phyloP scores from a whole-genome alignment of 352 stramenopile species.

The Phytopythium chamaehyphon region DNA sequence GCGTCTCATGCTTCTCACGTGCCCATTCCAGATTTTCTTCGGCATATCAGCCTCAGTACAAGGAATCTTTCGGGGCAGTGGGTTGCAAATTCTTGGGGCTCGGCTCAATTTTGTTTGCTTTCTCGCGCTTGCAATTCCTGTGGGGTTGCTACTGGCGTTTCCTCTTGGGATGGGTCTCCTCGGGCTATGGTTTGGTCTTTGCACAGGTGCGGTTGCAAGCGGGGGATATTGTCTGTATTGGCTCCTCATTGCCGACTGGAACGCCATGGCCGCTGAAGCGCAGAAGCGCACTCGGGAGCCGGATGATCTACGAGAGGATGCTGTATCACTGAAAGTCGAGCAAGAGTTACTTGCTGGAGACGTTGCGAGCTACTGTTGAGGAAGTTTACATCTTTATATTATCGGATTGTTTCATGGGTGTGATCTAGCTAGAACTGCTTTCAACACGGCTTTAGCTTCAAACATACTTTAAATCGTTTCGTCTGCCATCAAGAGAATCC shows the following conservation, averaged over 20 bases:
- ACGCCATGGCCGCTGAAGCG: slow-evolving; percentile 52
- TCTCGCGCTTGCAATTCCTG: slow-evolving; percentile 72
- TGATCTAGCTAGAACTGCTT: no score
- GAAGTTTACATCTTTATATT: no score
- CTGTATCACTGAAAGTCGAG: no score
- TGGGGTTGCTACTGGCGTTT: slow-evolving; percentile 74
- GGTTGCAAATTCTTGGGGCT: slow-evolving; percentile 75
- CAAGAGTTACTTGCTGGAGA: no score
- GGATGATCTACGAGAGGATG: not conserved
- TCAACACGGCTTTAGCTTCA: no score
- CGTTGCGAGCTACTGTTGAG: no score
- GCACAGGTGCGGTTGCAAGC: slow-evolving; percentile 53
- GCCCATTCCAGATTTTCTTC: slow-evolving; percentile 81
- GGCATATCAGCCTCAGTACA: slow-evolving; percentile 65
- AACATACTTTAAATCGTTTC: no score
- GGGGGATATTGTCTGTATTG: slow-evolving; percentile 68
- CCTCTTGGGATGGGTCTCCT: slow-evolving; percentile 51
- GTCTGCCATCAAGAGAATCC: not conserved
- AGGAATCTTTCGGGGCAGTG: slow-evolving; percentile 77
- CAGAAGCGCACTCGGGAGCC: slow-evolving; percentile 49
- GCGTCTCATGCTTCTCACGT: slow-evolving; percentile 61
- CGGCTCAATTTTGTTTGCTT: slow-evolving; percentile 86
- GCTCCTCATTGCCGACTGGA: slow-evolving; percentile 71
- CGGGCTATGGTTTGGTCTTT: slow-evolving; percentile 83
- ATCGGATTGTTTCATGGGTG: no score